phyloP scores from a whole-genome alignment of 1,284 basidiomycete species.

The Naganishia liquefaciens region DNA sequence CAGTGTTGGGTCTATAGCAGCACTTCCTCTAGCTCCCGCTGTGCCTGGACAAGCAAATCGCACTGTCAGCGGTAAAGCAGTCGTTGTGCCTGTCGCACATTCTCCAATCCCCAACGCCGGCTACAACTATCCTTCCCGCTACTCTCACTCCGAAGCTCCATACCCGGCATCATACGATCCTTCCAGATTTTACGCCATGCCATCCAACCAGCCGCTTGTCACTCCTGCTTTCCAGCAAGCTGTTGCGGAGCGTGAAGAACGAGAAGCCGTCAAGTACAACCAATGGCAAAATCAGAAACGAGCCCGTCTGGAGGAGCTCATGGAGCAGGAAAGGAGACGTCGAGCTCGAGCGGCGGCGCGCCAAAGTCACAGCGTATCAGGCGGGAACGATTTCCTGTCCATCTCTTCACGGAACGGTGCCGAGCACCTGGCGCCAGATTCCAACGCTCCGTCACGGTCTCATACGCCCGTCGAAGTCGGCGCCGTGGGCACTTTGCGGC shows the following conservation, averaged over 20 bases:
- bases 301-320: constrained; percentile 23
- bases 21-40: not conserved
- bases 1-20: not conserved
- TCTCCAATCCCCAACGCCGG: not conserved
- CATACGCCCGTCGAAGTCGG: constrained; percentile 17
- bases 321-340: constrained; percentile 20
- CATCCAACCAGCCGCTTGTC: not conserved
- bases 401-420: constrained; percentile 4
- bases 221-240: constrained; percentile 1
- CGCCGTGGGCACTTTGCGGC: constrained; percentile 5
- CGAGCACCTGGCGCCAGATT: constrained; percentile 15
- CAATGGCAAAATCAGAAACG: constrained; percentile 26
- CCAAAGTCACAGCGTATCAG: not conserved
- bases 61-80: not conserved
- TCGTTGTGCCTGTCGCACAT: not conserved
- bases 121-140: not conserved
- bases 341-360: constrained; percentile 14
- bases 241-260: constrained; percentile 9
- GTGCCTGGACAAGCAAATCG: not conserved
- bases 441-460: constrained; percentile 3
- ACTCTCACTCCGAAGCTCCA: not conserved
- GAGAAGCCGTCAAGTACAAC: constrained; percentile 6
- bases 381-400: not conserved
- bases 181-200: not conserved
- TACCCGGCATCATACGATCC: constrained; percentile 9